Evolutionary conservation across 176 grass and related monocot genomes (phyloP), one percentile per base, ranked within the genome.

Genomic region (Musa itinerans): DNA sequence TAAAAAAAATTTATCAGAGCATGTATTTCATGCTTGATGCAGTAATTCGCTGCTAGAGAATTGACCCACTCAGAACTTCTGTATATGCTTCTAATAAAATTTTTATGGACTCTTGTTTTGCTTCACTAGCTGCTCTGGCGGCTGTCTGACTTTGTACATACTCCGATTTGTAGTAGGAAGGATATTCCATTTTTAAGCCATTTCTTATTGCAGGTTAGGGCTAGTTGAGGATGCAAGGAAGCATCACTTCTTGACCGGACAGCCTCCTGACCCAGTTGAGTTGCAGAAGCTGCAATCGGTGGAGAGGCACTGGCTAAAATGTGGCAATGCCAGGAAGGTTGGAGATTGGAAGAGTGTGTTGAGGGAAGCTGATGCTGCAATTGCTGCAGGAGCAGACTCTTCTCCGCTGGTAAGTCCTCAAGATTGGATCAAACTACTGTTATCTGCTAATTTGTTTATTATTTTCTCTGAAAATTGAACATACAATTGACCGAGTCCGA

Each of bases 371-470:
- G 55, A 63, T 48, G 54, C 74, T 62, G 74, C 74, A 15, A 50
- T 76, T 21, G 6, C 55, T n/a, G 56, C 74, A 50, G 74, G 74
- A 21, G 74, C 74, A 48, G 74, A 76, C 34, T 76, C 74, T 48
- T 76, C 74, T 29, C 74, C 26, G 3, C 24, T 49, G 74, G 74
- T 76, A 61, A 76, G 21, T 49, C 17, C 51, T 17, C 6, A 29
- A 16, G 27, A 26, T 66, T 4, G 7, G 5, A 26, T 68, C 1
- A 34, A 26, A 10, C 21, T 12, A 13, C 11, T 58, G 5, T 58
- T 58, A 17, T 17, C 4, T 62, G 57, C 20, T 62, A 1, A 19
- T 15, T 17, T n/a, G 15, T 19, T 62, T 62, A 19, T 9, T 4
- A 4, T 1, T 62, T n/a, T 34, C 12, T 3, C 2, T 7, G 4